These are phyloP conservation scores for Byssochlamys sp. DNA, from an alignment of 2,329 filamentous ascomycete genomes.

Conservation along the genomic window DNA sequence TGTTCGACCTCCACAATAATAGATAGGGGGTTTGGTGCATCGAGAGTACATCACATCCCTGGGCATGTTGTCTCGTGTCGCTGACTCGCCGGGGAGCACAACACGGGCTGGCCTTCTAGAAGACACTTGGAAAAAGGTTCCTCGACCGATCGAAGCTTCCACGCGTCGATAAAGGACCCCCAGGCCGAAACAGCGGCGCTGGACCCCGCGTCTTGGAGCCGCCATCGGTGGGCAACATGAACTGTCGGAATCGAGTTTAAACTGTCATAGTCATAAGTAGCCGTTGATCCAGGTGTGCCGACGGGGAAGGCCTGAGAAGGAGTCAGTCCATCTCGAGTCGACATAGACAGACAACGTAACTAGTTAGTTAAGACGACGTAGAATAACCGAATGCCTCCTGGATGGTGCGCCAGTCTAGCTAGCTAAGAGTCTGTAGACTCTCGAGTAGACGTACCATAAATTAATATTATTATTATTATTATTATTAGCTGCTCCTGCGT, in stretches of 20 bases:
- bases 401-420: too few relatives aligned
- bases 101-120: constrained; percentile 21
- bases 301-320: background rate
- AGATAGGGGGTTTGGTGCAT: background rate
- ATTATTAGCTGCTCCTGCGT: background rate
- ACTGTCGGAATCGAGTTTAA: background rate
- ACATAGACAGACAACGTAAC: background rate
- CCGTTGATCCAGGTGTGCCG: background rate
- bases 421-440: too few relatives aligned
- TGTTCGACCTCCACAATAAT: background rate
- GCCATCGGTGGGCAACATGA: background rate
- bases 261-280: background rate
- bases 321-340: background rate
- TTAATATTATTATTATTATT: too few relatives aligned
- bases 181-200: background rate
- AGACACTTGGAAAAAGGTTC: constrained; percentile 22
- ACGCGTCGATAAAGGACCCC: constrained; percentile 7
- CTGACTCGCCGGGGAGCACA: background rate
- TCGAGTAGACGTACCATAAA: too few relatives aligned
- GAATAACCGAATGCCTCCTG: background rate
- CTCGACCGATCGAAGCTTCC: constrained; percentile 16
- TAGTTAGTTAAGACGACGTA: background rate
- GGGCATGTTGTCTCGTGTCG: background rate
- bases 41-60: background rate
- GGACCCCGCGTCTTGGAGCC: constrained; percentile 1